Conservation (phyloP, 2,329 filamentous ascomycete species). For the Cladophialophora carrionii region DNA sequence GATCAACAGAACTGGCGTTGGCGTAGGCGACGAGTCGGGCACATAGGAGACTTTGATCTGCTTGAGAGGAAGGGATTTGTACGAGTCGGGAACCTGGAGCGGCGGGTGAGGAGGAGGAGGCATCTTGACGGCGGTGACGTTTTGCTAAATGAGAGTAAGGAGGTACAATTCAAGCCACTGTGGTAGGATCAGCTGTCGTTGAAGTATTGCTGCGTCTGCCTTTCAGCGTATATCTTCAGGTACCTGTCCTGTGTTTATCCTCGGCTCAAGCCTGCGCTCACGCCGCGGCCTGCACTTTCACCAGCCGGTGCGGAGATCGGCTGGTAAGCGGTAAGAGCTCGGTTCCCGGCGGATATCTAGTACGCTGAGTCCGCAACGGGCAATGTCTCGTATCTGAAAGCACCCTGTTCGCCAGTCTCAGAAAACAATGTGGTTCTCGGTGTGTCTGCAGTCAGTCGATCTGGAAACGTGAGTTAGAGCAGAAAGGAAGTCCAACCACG, state of each 20-base stretch:
- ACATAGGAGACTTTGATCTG: slow-evolving; percentile 47
- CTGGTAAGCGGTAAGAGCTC: neutral
- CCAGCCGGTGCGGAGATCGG: slow-evolving; percentile 4
- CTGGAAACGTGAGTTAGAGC: neutral
- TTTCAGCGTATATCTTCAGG: neutral
- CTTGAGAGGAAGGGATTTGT: slow-evolving; percentile 41
- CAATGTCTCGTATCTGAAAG: neutral
- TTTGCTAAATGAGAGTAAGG: neutral
- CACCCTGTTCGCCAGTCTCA: neutral
- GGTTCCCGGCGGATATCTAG: neutral
- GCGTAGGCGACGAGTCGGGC: slow-evolving; percentile 53
- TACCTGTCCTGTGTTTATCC: slow-evolving; percentile 4
- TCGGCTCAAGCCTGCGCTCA: slow-evolving; percentile 14
- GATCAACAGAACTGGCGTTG: slow-evolving; percentile 66
- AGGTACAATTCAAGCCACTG: neutral
- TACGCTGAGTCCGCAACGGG: neutral
- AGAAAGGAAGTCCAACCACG: neutral
- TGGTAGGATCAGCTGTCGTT: neutral
- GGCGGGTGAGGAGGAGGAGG: slow-evolving; percentile 28
- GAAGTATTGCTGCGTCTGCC: neutral
- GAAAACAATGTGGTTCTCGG: neutral
- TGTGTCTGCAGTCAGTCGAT: neutral
- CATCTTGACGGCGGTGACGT: slow-evolving; percentile 21
- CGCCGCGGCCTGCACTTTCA: slow-evolving; percentile 13
- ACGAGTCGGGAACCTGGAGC: slow-evolving; percentile 42